These are phyloP conservation scores for Xylariaceae sp. DNA, from an alignment of 2,329 filamentous ascomycete genomes.

Conservation along the genomic window DNA sequence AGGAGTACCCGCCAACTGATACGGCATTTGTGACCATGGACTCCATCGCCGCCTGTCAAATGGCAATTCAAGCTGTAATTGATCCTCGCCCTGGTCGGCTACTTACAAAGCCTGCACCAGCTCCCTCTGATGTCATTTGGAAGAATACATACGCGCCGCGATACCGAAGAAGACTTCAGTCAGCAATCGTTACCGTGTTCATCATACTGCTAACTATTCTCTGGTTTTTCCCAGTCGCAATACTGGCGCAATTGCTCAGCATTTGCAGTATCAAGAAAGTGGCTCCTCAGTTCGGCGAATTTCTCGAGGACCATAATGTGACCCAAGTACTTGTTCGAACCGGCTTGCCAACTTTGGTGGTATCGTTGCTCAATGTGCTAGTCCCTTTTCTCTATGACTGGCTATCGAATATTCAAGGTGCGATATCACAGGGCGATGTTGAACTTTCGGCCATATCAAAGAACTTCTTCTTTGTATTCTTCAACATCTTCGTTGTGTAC, in stretches of 20 bases:
- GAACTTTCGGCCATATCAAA: slow-evolving; percentile 95
- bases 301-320: slow-evolving; percentile 66
- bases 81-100: slow-evolving; percentile 86
- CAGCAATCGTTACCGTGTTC: slow-evolving; percentile 80
- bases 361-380: slow-evolving; percentile 82
- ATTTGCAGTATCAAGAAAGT: slow-evolving; percentile 75
- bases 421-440: slow-evolving; percentile 91
- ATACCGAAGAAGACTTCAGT: slow-evolving; percentile 67
- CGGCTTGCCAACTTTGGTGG: slow-evolving; percentile 78
- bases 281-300: slow-evolving; percentile 66
- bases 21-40: slow-evolving; percentile 98
- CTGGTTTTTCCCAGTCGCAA: slow-evolving; percentile 81
- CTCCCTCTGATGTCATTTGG: slow-evolving; percentile 94
- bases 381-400: slow-evolving; percentile 95
- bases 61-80: slow-evolving; percentile 92
- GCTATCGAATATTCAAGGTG: slow-evolving; percentile 86
- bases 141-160: slow-evolving; percentile 83
- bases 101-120: slow-evolving; percentile 79
- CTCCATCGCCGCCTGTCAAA: slow-evolving; percentile 86
- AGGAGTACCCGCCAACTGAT: slow-evolving; percentile 73
- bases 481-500: slow-evolving; percentile 97
- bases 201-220: slow-evolving; percentile 82
- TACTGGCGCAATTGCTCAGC: slow-evolving; percentile 76
- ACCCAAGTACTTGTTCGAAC: slow-evolving; percentile 78
- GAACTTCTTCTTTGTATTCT: slow-evolving; percentile 99